phyloP scores from a whole-genome alignment of 192 early-diverging fungal species.

The Coemansia biformis region DNA sequence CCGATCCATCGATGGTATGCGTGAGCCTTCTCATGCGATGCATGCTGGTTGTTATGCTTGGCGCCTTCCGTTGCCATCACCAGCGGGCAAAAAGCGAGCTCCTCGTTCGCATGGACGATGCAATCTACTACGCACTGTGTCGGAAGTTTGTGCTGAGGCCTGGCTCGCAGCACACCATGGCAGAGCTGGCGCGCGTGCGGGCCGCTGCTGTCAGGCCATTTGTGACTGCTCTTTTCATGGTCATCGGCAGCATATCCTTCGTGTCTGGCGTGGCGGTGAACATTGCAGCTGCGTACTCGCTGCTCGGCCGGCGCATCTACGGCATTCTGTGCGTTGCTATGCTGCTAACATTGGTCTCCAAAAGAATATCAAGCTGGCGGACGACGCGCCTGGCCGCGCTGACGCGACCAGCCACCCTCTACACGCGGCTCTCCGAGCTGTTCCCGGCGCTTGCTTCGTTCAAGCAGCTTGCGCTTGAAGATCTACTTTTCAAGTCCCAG shows the following conservation, averaged over 20 bases:
- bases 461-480: constrained; percentile 25
- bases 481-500: constrained; percentile 4
- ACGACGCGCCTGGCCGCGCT: neutral
- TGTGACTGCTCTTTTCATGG: constrained; percentile 1
- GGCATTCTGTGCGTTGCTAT: constrained; percentile 1
- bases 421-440: constrained; percentile 15
- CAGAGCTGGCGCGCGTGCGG: constrained; percentile 4
- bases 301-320: constrained; percentile 10
- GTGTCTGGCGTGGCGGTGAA: constrained; percentile 8
- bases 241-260: constrained; percentile 2
- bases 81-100: neutral
- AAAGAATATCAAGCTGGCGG: constrained; percentile 13
- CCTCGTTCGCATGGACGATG: neutral
- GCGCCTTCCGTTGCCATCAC: constrained; percentile 3
- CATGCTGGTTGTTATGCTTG: constrained; percentile 3
- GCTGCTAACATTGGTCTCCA: constrained; percentile 1
- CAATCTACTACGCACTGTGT: constrained; percentile 15
- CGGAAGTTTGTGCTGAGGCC: constrained; percentile 1
- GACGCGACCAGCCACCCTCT: constrained; percentile 6
- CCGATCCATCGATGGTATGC: neutral
- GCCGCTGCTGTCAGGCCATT: constrained; percentile 9
- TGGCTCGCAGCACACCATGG: constrained; percentile 7
- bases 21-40: neutral
- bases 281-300: constrained; percentile 10
- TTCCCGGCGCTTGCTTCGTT: constrained; percentile 15